Conservation (phyloP, 495 filamentous ascomycete genomes). For the Penicillium cataractarum region DNA sequence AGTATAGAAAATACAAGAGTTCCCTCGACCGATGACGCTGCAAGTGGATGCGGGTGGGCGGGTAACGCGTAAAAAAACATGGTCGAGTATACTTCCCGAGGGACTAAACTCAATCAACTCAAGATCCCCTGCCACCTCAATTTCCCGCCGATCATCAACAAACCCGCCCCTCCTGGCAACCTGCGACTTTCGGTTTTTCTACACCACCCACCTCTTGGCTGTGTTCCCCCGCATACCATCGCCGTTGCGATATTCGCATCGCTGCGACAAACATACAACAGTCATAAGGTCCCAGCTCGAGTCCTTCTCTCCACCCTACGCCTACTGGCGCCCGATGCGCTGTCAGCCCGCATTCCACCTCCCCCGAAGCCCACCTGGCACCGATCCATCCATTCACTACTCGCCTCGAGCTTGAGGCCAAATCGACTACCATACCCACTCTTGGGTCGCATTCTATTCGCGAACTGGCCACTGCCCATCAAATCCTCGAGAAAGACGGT, state of each 20-base stretch:
- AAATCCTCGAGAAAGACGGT: not conserved
- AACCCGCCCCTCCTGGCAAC: conserved; percentile 16
- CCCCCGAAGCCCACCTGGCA: conserved; percentile 9
- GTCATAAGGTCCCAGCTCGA: conserved; percentile 1
- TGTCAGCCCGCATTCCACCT: conserved; percentile 19
- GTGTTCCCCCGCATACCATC: not conserved
- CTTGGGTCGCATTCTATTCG: not conserved
- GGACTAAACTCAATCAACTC: conserved; percentile 13
- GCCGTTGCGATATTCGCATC: not conserved
- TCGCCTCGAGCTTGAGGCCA: conserved; percentile 2
- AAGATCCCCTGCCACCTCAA: conserved; percentile 39
- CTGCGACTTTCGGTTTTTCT: conserved; percentile 2
- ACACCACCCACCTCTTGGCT: not conserved
- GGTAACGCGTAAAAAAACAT: not conserved
- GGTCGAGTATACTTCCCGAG: conserved; percentile 4
- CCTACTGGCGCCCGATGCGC: conserved; percentile 33
- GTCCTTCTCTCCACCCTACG: conserved; percentile 12
- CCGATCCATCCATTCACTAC: conserved; percentile 7
- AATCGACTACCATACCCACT: conserved; percentile 3
- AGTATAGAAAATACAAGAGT: not conserved
- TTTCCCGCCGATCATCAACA: conserved; percentile 29
- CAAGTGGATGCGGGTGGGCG: conserved; percentile 3
- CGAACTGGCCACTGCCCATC: not conserved
- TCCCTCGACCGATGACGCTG: conserved; percentile 6
- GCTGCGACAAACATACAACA: not conserved